Conservation (phyloP, 805 yeast genomes). For the Torulaspora maleeae region DNA sequence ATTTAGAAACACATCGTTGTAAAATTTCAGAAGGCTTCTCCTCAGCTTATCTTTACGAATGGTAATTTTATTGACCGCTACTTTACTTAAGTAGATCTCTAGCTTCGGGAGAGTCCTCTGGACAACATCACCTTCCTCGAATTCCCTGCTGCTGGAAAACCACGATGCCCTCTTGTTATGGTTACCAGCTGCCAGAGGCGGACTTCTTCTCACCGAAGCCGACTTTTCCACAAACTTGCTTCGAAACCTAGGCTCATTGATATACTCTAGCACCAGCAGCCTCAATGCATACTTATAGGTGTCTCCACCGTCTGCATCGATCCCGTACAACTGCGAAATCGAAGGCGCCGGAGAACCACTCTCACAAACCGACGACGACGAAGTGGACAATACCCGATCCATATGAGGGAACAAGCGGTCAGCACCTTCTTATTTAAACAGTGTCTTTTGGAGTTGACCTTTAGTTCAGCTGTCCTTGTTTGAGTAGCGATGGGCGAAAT, state of each 20-base stretch:
- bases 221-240: constrained; percentile 15
- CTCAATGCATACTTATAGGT: constrained; percentile 53
- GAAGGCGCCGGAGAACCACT: constrained; percentile 9
- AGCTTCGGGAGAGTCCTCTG: constrained; percentile 35
- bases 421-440: not conserved
- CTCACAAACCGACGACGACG: constrained; percentile 11
- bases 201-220: not conserved
- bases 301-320: constrained; percentile 15
- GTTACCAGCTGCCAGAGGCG: constrained; percentile 3
- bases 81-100: constrained; percentile 40
- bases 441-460: not conserved
- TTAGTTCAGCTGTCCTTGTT: not conserved
- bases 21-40: constrained; percentile 56
- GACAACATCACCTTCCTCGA: constrained; percentile 36
- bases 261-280: constrained; percentile 53
- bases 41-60: constrained; percentile 43
- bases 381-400: constrained; percentile 14
- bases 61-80: constrained; percentile 44
- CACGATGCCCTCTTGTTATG: constrained; percentile 13
- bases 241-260: constrained; percentile 60
- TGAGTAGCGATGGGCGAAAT: constrained; percentile 2
- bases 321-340: constrained; percentile 8
- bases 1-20: constrained; percentile 51
- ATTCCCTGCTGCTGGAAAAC: constrained; percentile 10
- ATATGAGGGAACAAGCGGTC: constrained; percentile 4